Evolutionary conservation across 2,329 filamentous ascomycete genomes (phyloP).

Genomic region (Leptoxyphium fumago): DNA sequence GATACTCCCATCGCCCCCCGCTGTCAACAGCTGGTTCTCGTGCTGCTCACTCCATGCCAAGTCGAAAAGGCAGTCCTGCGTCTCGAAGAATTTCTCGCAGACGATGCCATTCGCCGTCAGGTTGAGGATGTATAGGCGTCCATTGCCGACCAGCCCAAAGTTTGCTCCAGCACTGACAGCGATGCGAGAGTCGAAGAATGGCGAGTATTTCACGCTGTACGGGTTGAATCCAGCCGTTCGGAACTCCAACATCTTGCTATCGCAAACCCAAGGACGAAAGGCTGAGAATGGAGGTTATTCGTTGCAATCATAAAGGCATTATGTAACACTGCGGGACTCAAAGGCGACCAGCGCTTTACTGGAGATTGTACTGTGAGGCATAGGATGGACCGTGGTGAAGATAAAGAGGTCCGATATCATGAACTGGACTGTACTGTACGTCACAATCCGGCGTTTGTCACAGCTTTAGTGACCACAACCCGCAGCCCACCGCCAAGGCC

Average conservation of each 20-base stretch:
- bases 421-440: too few species aligned
- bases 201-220: slow-evolving; percentile 95
- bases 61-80: slow-evolving; percentile 93
- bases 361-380: too few species aligned
- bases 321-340: too few species aligned
- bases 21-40: slow-evolving; percentile 82
- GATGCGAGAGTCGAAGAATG: slow-evolving; percentile 89
- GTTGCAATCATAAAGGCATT: too few species aligned
- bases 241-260: slow-evolving; percentile 71
- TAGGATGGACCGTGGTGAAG: too few species aligned
- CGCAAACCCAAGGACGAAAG: background rate
- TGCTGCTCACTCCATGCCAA: slow-evolving; percentile 90
- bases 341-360: too few species aligned
- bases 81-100: slow-evolving; percentile 82
- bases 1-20: slow-evolving; percentile 83
- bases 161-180: slow-evolving; percentile 85
- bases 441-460: too few species aligned
- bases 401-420: too few species aligned
- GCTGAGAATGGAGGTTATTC: too few species aligned
- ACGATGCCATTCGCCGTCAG: slow-evolving; percentile 72
- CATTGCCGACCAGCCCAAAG: slow-evolving; percentile 94
- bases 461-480: too few species aligned
- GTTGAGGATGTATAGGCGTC: slow-evolving; percentile 69
- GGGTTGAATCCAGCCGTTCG: slow-evolving; percentile 88
- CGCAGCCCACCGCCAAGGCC: too few species aligned